Conservation (phyloP, 768 basidiomycete species). For the Phlebiopsis flavidoalba region DNA sequence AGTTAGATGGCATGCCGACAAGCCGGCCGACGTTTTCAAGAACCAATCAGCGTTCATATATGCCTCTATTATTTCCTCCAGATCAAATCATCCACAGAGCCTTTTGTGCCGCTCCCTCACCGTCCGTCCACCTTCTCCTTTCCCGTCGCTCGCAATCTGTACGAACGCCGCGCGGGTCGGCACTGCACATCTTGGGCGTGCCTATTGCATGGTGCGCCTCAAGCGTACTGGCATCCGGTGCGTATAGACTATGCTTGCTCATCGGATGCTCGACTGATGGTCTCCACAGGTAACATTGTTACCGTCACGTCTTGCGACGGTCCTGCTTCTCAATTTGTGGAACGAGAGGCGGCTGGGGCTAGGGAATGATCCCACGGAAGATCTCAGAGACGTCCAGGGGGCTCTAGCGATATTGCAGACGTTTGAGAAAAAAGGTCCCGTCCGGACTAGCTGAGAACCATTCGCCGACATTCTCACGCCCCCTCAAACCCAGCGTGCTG, state of each 20-base stretch:
- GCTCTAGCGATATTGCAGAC: conserved; percentile 33
- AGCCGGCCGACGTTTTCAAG: conserved; percentile 32
- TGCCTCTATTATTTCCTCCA: conserved; percentile 41
- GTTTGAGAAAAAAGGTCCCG: conserved; percentile 12
- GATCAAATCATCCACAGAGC: conserved; percentile 76
- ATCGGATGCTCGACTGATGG: too few relatives aligned
- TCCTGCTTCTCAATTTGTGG: background rate
- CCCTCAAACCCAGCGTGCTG: too few relatives aligned
- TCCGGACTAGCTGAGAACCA: too few relatives aligned
- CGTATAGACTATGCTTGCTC: too few relatives aligned
- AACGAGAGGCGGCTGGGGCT: conserved; percentile 33
- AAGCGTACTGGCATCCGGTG: too few relatives aligned
- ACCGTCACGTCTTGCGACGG: too few relatives aligned
- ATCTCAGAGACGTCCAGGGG: conserved; percentile 48
- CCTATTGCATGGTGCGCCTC: conserved; percentile 5
- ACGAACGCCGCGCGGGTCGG: conserved; percentile 42
- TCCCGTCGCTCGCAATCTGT: conserved; percentile 47
- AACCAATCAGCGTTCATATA: conserved; percentile 52
- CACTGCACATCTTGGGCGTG: conserved; percentile 37
- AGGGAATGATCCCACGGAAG: conserved; percentile 33
- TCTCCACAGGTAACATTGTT: too few relatives aligned
- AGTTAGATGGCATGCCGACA: conserved; percentile 35
- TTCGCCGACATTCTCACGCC: too few relatives aligned
- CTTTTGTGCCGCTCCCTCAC: conserved; percentile 63
- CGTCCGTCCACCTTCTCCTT: conserved; percentile 38